Percentiles rank a stretch among this genome's conserved stretches.
These are phyloP conservation scores for Lindgomyces ingoldianus DNA, from an alignment of 495 filamentous ascomycete species.

Conservation along the genomic window DNA sequence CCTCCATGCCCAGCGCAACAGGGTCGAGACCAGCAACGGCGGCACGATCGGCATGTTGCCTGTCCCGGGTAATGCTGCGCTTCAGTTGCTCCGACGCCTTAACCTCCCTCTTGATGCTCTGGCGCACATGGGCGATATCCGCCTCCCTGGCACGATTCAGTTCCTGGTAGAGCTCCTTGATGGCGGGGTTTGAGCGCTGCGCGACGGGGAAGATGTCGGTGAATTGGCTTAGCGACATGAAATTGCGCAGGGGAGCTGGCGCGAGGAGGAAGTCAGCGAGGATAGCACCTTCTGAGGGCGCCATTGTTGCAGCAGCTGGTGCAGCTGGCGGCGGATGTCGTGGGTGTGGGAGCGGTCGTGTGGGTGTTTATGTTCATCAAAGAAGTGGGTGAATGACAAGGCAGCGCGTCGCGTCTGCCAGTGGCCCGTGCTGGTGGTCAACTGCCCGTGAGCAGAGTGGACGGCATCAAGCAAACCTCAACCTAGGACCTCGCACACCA, in stretches of 20 bases:
- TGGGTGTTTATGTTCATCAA: too few species aligned
- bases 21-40: slow-evolving; percentile 57
- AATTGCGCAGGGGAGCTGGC: slow-evolving; percentile 68
- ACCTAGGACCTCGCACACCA: neutral
- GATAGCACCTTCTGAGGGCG: slow-evolving; percentile 70
- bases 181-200: slow-evolving; percentile 68
- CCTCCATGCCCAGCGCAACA: slow-evolving; percentile 60
- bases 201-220: slow-evolving; percentile 71
- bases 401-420: slow-evolving; percentile 11
- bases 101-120: slow-evolving; percentile 67
- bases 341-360: neutral
- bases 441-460: too few species aligned
- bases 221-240: slow-evolving; percentile 74
- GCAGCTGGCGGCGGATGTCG: neutral
- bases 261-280: slow-evolving; percentile 76
- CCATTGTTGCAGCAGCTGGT: slow-evolving; percentile 52
- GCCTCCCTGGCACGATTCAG: slow-evolving; percentile 70
- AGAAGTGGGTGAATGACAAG: too few species aligned
- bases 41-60: slow-evolving; percentile 56
- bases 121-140: slow-evolving; percentile 65
- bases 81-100: slow-evolving; percentile 63
- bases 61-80: slow-evolving; percentile 59
- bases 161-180: slow-evolving; percentile 75
- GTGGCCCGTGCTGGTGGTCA: neutral
- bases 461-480: neutral